These are phyloP conservation scores for Neurospora sp. DNA, from an alignment of 495 filamentous ascomycete genomes.

Conservation along the genomic window DNA sequence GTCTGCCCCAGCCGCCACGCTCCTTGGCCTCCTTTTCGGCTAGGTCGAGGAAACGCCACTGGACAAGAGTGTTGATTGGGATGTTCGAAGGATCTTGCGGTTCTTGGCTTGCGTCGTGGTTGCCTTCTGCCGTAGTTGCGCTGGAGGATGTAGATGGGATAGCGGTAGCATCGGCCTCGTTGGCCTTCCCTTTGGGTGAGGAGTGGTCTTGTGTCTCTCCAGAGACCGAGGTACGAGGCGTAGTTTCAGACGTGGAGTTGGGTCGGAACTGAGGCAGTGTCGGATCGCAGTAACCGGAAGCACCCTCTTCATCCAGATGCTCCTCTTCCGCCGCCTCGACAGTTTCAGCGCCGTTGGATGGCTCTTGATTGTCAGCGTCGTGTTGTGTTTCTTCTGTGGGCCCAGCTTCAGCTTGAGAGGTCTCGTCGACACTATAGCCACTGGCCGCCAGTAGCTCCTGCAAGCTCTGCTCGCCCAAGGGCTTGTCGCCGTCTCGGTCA, in stretches of 20 bases:
- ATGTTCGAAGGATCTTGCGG: slow-evolving; percentile 4
- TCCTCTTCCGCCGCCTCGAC: slow-evolving; percentile 11
- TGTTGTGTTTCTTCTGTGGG: neutral
- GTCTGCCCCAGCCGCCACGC: slow-evolving; percentile 62
- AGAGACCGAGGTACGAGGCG: slow-evolving; percentile 6
- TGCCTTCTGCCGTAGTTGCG: neutral
- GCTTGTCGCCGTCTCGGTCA: slow-evolving; percentile 7
- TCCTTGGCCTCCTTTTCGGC: slow-evolving; percentile 54
- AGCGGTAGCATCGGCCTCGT: slow-evolving; percentile 2
- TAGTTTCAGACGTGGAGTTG: slow-evolving; percentile 10
- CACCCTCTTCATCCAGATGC: neutral
- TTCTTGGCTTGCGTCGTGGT: neutral
- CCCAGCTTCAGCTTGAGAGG: neutral
- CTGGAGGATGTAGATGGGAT: neutral
- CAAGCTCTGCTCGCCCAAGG: slow-evolving; percentile 27
- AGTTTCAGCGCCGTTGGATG: neutral
- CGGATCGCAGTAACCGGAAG: slow-evolving; percentile 41
- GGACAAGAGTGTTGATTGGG: slow-evolving; percentile 25
- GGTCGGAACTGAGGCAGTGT: slow-evolving; percentile 60
- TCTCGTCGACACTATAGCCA: slow-evolving; percentile 37
- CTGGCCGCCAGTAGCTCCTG: slow-evolving; percentile 38
- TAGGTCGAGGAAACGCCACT: slow-evolving; percentile 48
- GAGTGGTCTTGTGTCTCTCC: neutral
- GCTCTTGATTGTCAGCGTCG: slow-evolving; percentile 2
- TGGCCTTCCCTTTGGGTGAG: slow-evolving; percentile 1